phyloP scores from a whole-genome alignment of 2,329 filamentous ascomycete genomes.

The Xenoacremonium recifei region DNA sequence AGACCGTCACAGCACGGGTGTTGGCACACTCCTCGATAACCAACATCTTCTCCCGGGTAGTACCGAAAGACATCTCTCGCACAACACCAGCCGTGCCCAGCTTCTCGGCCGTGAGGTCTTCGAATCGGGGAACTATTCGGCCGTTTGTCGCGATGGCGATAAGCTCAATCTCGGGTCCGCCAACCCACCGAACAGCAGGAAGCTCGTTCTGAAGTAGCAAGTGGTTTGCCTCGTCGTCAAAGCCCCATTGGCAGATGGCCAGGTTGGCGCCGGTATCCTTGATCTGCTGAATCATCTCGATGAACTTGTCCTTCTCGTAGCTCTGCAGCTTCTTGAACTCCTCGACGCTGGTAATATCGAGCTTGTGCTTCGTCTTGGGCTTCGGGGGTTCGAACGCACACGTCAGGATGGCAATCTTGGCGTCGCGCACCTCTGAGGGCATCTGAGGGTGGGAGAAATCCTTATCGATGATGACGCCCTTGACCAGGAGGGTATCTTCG shows the following conservation, averaged over 20 bases:
- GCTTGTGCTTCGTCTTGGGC: conserved; percentile 99
- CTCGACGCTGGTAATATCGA: conserved; percentile 94
- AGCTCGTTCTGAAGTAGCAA: conserved; percentile 93
- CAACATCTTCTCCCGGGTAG: conserved; percentile 98
- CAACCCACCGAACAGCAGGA: conserved; percentile 95
- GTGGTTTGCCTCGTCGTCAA: conserved; percentile 98
- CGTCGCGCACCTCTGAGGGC: conserved; percentile 91
- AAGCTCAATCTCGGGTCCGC: conserved; percentile 95
- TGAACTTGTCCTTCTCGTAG: conserved; percentile 95
- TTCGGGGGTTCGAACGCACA: conserved; percentile 98
- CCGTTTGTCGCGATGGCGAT: conserved; percentile 99
- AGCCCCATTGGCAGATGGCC: conserved; percentile 98
- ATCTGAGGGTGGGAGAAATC: conserved; percentile 99
- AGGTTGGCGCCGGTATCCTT: conserved; percentile 97
- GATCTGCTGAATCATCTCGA: conserved; percentile 98
- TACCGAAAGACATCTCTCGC: conserved; percentile 93
- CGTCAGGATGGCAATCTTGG: conserved; percentile 95
- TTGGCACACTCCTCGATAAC: conserved; percentile 99
- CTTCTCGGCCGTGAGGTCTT: conserved; percentile 89
- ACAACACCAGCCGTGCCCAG: conserved; percentile 87
- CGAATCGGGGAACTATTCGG: conserved; percentile 94
- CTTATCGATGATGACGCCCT: conserved; percentile 98
- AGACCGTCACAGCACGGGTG: conserved; percentile 91
- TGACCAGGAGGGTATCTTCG: conserved; percentile 91
- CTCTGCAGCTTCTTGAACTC: conserved; percentile 97